phyloP scores from a whole-genome alignment of 2,329 filamentous ascomycete genomes.

The Ilyonectria destructans region DNA sequence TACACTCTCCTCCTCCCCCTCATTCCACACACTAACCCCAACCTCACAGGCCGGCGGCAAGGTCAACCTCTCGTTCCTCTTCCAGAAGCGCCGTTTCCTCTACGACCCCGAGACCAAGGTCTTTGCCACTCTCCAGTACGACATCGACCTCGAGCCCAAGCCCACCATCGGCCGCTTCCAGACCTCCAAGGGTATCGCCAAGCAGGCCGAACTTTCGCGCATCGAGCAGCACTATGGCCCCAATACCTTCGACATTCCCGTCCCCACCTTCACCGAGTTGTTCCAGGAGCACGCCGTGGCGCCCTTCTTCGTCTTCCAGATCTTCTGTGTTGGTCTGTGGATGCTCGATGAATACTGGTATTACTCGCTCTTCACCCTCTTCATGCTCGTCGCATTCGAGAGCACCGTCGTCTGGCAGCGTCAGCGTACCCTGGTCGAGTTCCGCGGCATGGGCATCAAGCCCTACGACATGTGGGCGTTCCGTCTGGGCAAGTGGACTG shows the following conservation, averaged over 20 bases:
- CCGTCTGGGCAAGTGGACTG: constrained; percentile 88
- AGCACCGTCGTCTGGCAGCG: constrained; percentile 99
- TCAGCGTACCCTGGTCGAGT: constrained; percentile 95
- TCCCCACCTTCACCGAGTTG: constrained; percentile 94
- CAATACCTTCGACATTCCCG: constrained; percentile 98
- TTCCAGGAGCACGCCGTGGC: constrained; percentile 99
- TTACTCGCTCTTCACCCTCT: constrained; percentile 98
- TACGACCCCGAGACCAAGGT: constrained; percentile 80
- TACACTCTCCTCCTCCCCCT: constrained; percentile 18
- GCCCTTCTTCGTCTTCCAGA: constrained; percentile 98
- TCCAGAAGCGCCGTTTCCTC: constrained; percentile 97
- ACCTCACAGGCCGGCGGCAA: constrained; percentile 76
- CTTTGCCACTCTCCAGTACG: constrained; percentile 89
- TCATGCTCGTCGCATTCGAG: constrained; percentile 98
- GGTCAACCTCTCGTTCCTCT: constrained; percentile 88
- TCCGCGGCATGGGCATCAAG: constrained; percentile 99
- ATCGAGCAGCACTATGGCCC: constrained; percentile 94
- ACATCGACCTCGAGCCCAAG: constrained; percentile 88
- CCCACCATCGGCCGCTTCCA: constrained; percentile 86
- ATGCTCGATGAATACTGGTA: constrained; percentile 99
- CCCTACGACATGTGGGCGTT: constrained; percentile 96
- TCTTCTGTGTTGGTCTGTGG: constrained; percentile 99
- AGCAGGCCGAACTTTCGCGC: constrained; percentile 82
- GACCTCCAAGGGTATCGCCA: constrained; percentile 81
- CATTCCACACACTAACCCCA: constrained; percentile 33